These are phyloP conservation scores for Penicillium occitanis DNA, from an alignment of 2,329 filamentous ascomycete species.

Conservation along the genomic window DNA sequence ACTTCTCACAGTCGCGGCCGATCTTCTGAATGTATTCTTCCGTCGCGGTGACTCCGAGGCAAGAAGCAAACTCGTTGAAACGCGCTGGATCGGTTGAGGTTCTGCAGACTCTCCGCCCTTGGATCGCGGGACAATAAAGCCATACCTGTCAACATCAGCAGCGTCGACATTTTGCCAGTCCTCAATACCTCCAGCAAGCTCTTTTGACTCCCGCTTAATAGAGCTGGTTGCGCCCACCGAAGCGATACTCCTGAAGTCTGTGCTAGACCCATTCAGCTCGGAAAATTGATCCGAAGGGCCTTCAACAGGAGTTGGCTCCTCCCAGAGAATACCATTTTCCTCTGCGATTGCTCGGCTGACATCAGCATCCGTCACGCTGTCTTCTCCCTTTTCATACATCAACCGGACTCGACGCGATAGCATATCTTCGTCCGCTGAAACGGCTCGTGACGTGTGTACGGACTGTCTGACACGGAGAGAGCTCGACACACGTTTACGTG, in stretches of 20 bases:
- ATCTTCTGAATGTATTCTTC: conserved; percentile 53
- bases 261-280: conserved; percentile 30
- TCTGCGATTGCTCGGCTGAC: conserved; percentile 38
- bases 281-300: conserved; percentile 30
- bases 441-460: conserved; percentile 46
- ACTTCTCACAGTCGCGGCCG: conserved; percentile 49
- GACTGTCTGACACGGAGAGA: conserved; percentile 40
- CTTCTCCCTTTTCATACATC: conserved; percentile 64
- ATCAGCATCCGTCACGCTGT: conserved; percentile 50
- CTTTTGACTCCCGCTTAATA: conserved; percentile 53
- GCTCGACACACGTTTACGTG: conserved; percentile 34
- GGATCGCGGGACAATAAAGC: conserved; percentile 56
- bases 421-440: conserved; percentile 65
- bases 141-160: conserved; percentile 63
- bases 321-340: conserved; percentile 43
- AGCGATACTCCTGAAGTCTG: conserved; percentile 31
- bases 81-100: conserved; percentile 53
- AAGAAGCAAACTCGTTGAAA: conserved; percentile 60
- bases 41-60: conserved; percentile 57
- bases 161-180: conserved; percentile 63
- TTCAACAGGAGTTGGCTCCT: conserved; percentile 35
- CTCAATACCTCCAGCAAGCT: conserved; percentile 63
- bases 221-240: conserved; percentile 34
- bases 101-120: conserved; percentile 28
- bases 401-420: conserved; percentile 62